Base-by-base conservation (phyloP, 176 grass and related monocot genomes). In the Hsuehochloa calcarea region DNA sequence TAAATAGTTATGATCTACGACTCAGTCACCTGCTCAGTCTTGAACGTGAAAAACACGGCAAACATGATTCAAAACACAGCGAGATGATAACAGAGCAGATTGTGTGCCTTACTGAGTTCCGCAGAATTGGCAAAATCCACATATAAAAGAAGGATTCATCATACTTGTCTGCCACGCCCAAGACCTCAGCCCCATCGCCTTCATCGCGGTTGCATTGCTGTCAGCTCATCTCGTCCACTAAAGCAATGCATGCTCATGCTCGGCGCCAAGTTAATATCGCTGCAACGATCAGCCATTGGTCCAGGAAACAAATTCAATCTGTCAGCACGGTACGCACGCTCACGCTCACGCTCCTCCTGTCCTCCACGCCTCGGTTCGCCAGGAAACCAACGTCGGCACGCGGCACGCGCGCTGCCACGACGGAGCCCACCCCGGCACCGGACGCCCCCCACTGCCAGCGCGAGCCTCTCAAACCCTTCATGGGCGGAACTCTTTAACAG, bases 121-220 rank as follows among this genome's bases (percentile, higher is more conserved):
- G 74, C 70, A 74, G 67, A 60, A 74, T 74, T n/a, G 89, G 74
- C 49, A 35, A 90, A 73, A 87, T 87, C 84, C 78, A 70, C 10
- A 14, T 1, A 78, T 46, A 55, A 46, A 82, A 86, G 31, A 82
- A 79, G 72, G 12, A 17, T 5, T 0, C 74, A 83, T 74, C 67
- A 90, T 79, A 78, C 74, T 22, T 90, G 89, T 87, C 74, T 74
- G 84, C 84, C 89, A 90, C 89, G 89, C 73, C 65, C 62, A 34
- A 45, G 6, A 16, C 15, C 12, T 7, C 73, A 34, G 1, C 16
- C 23, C 16, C 23, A n/a, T 34, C 47, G 2, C 44, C 85, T 86
- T 50, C 59, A 5, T 37, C 83, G 8, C 66, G 22, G 43, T 2
- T 29, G 66, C 26, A 44, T 12, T 15, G 61, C 77, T 80, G 67